Evolutionary conservation across 2,329 filamentous ascomycete genomes (phyloP).

Genomic region (Exophiala aquamarina): DNA sequence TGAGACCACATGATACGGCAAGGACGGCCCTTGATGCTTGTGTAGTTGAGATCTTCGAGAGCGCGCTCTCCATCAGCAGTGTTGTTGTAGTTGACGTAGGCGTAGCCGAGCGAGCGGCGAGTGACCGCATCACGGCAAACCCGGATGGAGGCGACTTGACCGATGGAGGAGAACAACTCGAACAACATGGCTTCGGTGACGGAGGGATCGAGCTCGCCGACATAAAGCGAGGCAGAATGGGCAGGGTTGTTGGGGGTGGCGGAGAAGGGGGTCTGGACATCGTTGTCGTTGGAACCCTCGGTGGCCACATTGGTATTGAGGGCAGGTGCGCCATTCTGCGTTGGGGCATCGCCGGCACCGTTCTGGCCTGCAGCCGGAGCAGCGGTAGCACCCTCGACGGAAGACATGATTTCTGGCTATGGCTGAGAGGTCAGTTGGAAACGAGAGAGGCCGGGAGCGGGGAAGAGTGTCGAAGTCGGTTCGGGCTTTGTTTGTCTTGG

Average conservation of each 20-base stretch:
- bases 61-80: slow-evolving; percentile 95
- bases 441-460: neutral
- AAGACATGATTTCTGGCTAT: slow-evolving; percentile 65
- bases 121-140: slow-evolving; percentile 99
- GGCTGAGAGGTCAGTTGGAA: slow-evolving; percentile 60
- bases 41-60: slow-evolving; percentile 99
- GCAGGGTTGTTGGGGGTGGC: slow-evolving; percentile 73
- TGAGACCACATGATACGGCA: slow-evolving; percentile 99
- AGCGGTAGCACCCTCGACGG: slow-evolving; percentile 72
- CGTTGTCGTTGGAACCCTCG: slow-evolving; percentile 45
- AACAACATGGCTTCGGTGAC: slow-evolving; percentile 99
- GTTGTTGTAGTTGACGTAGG: slow-evolving; percentile 99
- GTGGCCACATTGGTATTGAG: slow-evolving; percentile 72
- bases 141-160: slow-evolving; percentile 97
- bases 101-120: slow-evolving; percentile 96
- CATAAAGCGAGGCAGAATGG: slow-evolving; percentile 97
- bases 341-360: slow-evolving; percentile 50
- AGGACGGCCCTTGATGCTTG: slow-evolving; percentile 94
- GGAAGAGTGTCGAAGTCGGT: neutral
- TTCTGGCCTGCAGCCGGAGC: slow-evolving; percentile 67
- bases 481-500: neutral
- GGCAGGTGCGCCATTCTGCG: slow-evolving; percentile 47
- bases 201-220: slow-evolving; percentile 94
- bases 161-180: slow-evolving; percentile 99
- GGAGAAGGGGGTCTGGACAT: slow-evolving; percentile 60